Percentiles rank a stretch among this genome's conserved stretches.
Evolutionary conservation across 768 basidiomycete genomes (phyloP).

Genomic region (Boletus edulis): DNA sequence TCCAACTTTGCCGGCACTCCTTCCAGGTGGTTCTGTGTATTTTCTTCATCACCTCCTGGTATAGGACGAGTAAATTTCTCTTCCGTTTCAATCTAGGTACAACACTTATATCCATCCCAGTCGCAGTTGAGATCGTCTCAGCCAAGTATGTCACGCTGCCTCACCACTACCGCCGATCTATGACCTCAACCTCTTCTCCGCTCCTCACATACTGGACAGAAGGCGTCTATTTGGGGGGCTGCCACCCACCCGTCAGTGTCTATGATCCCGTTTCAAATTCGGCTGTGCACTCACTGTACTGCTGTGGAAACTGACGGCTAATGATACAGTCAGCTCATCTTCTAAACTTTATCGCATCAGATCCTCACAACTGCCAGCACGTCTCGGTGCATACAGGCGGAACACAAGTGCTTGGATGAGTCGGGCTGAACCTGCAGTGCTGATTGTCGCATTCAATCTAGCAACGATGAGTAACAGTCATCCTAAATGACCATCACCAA

Average conservation of each 20-base stretch:
- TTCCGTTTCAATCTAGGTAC: constrained; percentile 1
- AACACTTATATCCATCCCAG: constrained; percentile 9
- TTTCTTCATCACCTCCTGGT: not conserved
- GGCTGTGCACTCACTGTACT: constrained; percentile 51
- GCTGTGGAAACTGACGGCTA: constrained; percentile 71
- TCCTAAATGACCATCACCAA: constrained; percentile 26
- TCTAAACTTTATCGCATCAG: constrained; percentile 3
- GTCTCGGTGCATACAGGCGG: constrained; percentile 53
- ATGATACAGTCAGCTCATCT: constrained; percentile 21
- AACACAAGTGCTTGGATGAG: constrained; percentile 59
- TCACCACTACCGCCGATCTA: constrained; percentile 1
- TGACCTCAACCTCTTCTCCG: constrained; percentile 5
- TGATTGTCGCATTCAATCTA: constrained; percentile 66
- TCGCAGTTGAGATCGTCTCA: constrained; percentile 27
- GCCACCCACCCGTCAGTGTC: constrained; percentile 13
- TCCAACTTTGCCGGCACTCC: not conserved
- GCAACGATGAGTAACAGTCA: constrained; percentile 14
- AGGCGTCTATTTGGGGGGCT: constrained; percentile 37
- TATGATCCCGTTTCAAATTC: constrained; percentile 6
- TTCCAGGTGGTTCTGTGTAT: not conserved
- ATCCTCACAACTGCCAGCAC: constrained; percentile 77
- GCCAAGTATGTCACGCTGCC: constrained; percentile 10
- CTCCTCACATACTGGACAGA: constrained; percentile 32
- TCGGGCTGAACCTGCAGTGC: constrained; percentile 68
- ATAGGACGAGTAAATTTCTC: not conserved